Percentiles rank a stretch among this genome's conserved stretches.
Evolutionary conservation across 1,284 basidiomycete species (phyloP).

Genomic region (Boletus chippewaensis): DNA sequence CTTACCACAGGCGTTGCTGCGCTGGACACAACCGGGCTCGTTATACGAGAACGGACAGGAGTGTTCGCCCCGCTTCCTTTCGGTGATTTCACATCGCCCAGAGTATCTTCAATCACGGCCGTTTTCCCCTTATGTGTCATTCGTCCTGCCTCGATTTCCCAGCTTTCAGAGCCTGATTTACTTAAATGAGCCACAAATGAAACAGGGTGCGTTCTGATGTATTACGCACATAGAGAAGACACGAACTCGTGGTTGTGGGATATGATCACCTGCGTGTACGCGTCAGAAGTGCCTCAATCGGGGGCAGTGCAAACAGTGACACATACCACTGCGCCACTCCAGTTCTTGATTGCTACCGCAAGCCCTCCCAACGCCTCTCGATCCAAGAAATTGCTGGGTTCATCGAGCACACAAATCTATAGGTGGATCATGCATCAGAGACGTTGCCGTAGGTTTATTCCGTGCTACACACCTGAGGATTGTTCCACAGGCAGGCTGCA

Average conservation of each 20-base stretch:
- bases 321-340: slow-evolving; percentile 86
- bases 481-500: slow-evolving; percentile 92
- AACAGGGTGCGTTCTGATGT: slow-evolving; percentile 11
- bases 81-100: slow-evolving; percentile 53
- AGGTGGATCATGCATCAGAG: slow-evolving; percentile 27
- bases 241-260: slow-evolving; percentile 95
- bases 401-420: slow-evolving; percentile 72
- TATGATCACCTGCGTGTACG: slow-evolving; percentile 75
- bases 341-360: slow-evolving; percentile 93
- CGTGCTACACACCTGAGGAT: slow-evolving; percentile 62
- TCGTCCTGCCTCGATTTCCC: slow-evolving; percentile 74
- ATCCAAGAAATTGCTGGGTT: slow-evolving; percentile 98
- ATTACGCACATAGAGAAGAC: slow-evolving; percentile 68
- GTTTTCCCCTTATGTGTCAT: slow-evolving; percentile 87
- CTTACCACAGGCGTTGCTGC: slow-evolving; percentile 66
- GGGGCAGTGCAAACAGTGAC: slow-evolving; percentile 19
- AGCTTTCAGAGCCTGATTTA: slow-evolving; percentile 66
- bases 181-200: slow-evolving; percentile 18
- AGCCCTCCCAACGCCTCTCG: slow-evolving; percentile 86
- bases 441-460: neutral
- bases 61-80: slow-evolving; percentile 69
- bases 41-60: slow-evolving; percentile 54
- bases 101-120: slow-evolving; percentile 74
- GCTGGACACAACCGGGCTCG: slow-evolving; percentile 58
- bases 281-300: slow-evolving; percentile 20